Evolutionary conservation across 208 protist species (phyloP), one percentile per base, ranked within the genome.

Genomic region (Wallacemonas rigidus): DNA sequence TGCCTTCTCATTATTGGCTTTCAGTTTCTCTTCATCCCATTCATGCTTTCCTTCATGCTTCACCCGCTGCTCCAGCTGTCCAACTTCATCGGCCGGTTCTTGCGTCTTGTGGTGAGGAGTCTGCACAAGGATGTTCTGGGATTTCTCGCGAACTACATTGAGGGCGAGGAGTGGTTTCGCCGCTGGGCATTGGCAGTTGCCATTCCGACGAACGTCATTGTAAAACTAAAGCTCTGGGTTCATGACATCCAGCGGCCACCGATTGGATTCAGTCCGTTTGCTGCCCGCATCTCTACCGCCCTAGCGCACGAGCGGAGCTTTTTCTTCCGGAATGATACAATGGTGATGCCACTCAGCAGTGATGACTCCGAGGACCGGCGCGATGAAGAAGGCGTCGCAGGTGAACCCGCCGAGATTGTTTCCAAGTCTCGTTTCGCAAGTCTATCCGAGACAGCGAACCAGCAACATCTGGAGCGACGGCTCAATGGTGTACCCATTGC

Each of bases 21-120:
- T 63, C 87, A 86, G 70, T 69, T 92, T 39, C 70, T 83, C 44
- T 89, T 92, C 68, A 81, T 86, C 39, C 87, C 87, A 3, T 83
- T 92, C 69, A 35, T 83, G 2, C 79, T 89, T 15, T 70, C 76
- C 43, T 85, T 92, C 48, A 41, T 74, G 56, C 68, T 95, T 45
- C 85, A 92, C 68, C 85, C 86, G 11, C 74, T 90, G 47, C 74
- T 95, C 54, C 86, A 83, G 12, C 69, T 92, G 45, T 90, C 86
- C 62, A 88, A 82, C 80, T 89, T 92, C 45, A 87, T 91, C 56
- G 85, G 85, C 36, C 82, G 87, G 8, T 95, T 95, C 56, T 73
- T 95, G 17, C 87, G 87, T 2, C 77, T 91, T 3, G 85, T 95
- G 0, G 79, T 92, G 55, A 83, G 87, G 44, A 84, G 77, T n/a